A percentile compares a stretch with the other conserved stretches of the same genome.
Conservation (phyloP, 345 rosid genomes). For the Salix viminalis region DNA sequence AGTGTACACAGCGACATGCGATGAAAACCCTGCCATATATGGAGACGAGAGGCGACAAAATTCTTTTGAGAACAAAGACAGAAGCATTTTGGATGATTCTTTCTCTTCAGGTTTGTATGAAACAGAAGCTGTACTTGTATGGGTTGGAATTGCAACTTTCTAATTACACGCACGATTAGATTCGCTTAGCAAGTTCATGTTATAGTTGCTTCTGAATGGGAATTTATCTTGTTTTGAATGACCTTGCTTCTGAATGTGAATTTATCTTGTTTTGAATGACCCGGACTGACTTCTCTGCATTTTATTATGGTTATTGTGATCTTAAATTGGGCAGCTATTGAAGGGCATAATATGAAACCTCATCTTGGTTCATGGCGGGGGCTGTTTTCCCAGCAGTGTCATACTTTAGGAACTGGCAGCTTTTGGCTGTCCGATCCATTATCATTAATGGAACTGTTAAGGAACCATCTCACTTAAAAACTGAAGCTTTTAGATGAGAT, state of each 20-base stretch:
- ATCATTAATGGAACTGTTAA: neutral
- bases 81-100: neutral
- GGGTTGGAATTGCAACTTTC: neutral
- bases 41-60: constrained; percentile 1
- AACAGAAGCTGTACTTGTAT: constrained; percentile 4
- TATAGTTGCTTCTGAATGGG: neutral
- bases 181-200: neutral
- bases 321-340: neutral
- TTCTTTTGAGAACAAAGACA: neutral
- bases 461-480: too few relatives aligned
- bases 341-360: neutral
- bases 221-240: neutral
- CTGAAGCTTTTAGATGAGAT: too few relatives aligned
- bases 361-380: neutral
- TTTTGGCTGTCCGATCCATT: neutral
- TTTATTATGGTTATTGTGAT: neutral
- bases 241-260: neutral
- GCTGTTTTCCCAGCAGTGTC: neutral
- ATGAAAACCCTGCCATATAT: neutral
- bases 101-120: constrained; percentile 6
- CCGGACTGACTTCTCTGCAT: neutral
- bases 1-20: constrained; percentile 4
- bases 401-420: neutral
- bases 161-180: neutral
- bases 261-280: neutral